These are phyloP conservation scores for Chlamydomonas reinhardtii DNA, from an alignment of 163 green algal genomes.

Conservation along the genomic window DNA sequence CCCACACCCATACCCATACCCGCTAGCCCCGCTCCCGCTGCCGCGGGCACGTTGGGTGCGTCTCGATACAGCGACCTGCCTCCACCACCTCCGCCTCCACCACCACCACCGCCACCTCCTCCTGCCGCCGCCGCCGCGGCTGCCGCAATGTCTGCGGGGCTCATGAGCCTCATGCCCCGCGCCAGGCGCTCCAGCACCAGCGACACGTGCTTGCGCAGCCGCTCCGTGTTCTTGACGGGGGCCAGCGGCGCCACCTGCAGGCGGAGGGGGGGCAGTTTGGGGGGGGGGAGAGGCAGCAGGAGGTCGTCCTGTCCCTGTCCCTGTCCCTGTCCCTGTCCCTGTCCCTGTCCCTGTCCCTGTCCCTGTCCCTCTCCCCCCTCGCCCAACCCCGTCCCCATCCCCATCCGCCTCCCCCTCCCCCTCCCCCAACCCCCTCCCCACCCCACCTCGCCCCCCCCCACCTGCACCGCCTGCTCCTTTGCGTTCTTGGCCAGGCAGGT, in stretches of 20 bases:
- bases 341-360: too few species aligned
- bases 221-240: constrained; percentile 63
- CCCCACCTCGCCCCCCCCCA: background rate
- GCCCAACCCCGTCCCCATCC: too few species aligned
- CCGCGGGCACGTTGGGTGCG: too few species aligned
- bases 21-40: too few species aligned
- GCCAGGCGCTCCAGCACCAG: constrained; percentile 76
- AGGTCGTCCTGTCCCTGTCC: too few species aligned
- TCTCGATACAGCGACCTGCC: background rate
- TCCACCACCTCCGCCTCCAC: too few species aligned
- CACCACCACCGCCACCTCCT: background rate
- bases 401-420: too few species aligned
- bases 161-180: constrained; percentile 59
- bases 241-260: constrained; percentile 48
- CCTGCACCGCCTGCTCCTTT: constrained; percentile 68
- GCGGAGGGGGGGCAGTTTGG: background rate
- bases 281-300: too few species aligned
- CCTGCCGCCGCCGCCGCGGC: background rate
- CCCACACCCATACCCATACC: too few species aligned
- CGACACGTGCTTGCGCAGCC: constrained; percentile 74
- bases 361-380: too few species aligned
- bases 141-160: background rate
- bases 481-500: constrained; percentile 65
- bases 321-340: too few species aligned
- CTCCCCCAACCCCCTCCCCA: too few species aligned